Evolutionary conservation across 75 land plant genomes (phyloP), one percentile per base, ranked within the genome.

Genomic region (Isoetes taiwanensis): DNA sequence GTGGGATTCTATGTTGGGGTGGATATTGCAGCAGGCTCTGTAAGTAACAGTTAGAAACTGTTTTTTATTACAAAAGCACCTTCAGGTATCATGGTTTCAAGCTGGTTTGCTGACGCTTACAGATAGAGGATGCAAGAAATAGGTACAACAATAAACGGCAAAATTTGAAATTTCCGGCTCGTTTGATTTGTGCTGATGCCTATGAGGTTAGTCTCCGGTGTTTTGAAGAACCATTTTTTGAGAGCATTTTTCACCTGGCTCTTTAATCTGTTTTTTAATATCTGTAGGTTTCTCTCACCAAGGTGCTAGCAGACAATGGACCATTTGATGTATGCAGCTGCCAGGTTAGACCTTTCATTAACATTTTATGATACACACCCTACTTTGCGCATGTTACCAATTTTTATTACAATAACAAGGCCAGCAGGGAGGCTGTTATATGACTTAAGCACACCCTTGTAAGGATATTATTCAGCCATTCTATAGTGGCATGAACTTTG

Each of bases 21-120:
- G 37, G 97, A 90, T 68, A 83, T 90, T 30, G 94, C 97, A 1
- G 85, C 82, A 34, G 97, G 97, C 43, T 90, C 97, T 39, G 94
- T 87, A 77, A 62, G 30, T n/a, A n/a, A n/a, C n/a, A n/a, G n/a
- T n/a, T n/a, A n/a, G n/a, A n/a, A n/a, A n/a, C n/a, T n/a, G n/a
- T n/a, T n/a, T n/a, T n/a, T n/a, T n/a, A n/a, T n/a, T n/a, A n/a
- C n/a, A n/a, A n/a, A n/a, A n/a, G n/a, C n/a, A n/a, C n/a, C n/a
- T n/a, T n/a, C 41, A 54, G 17, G 2, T 28, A 23, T 54, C 32
- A 14, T 54, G 28, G 32, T 30, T 14, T 54, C 28, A 12, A 54
- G 9, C 3, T 54, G 28, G 40, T 54, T 23, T 54, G 28, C 12
- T 30, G 43, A 16, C 12, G n/a, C n/a, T 52, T 64, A 17, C 76